Conservation (phyloP, 208 protist genomes). For the Trypanosoma brucei region DNA sequence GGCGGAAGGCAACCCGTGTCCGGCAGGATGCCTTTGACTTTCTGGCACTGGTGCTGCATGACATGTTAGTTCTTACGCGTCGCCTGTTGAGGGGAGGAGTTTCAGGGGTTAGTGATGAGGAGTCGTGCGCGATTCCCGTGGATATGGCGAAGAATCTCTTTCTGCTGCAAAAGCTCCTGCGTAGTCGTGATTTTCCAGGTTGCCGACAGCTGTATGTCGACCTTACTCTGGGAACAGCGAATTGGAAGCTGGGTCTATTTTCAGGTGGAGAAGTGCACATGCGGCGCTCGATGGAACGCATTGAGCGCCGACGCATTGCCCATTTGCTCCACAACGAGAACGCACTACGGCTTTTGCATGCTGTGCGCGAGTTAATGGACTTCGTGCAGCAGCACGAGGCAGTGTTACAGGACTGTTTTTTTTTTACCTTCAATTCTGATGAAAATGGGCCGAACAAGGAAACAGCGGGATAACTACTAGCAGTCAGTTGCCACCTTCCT, state of each 20-base stretch:
- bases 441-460: neutral
- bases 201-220: constrained; percentile 68
- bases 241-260: constrained; percentile 85
- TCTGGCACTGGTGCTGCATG: constrained; percentile 44
- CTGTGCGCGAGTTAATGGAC: constrained; percentile 43
- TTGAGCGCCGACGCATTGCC: constrained; percentile 71
- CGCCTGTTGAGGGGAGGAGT: neutral
- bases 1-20: constrained; percentile 33
- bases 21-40: constrained; percentile 49
- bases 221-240: constrained; percentile 67
- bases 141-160: constrained; percentile 33
- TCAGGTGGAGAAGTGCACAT: constrained; percentile 85
- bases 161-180: constrained; percentile 27
- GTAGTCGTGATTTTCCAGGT: constrained; percentile 28
- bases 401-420: neutral
- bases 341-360: constrained; percentile 68
- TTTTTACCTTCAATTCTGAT: constrained; percentile 4
- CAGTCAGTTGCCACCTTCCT: neutral
- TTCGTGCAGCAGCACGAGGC: constrained; percentile 34
- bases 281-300: constrained; percentile 75
- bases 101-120: neutral
- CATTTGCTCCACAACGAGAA: constrained; percentile 82
- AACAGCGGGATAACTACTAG: neutral
- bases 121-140: constrained; percentile 25
- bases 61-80: constrained; percentile 14